Conservation (phyloP, 2,329 filamentous ascomycete species). For the Harringtonia lauricola region DNA sequence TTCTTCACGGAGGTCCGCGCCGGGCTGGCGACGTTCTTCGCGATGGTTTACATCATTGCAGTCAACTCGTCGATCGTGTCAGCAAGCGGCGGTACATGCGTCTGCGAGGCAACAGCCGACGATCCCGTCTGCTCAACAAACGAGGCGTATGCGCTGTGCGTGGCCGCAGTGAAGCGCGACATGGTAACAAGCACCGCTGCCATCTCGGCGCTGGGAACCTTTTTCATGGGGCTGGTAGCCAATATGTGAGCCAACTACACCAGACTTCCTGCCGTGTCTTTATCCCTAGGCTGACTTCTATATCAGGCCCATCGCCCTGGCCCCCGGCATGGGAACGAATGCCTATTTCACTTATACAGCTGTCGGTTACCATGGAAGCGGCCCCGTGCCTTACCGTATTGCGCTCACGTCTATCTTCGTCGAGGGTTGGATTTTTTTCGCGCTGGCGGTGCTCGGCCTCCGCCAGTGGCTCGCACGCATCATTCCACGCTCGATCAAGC, state of each 20-base stretch:
- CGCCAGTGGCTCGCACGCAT: constrained; percentile 60
- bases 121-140: constrained; percentile 16
- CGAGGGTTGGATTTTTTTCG: constrained; percentile 52
- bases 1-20: constrained; percentile 72
- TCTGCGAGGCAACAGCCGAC: constrained; percentile 37
- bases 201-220: constrained; percentile 61
- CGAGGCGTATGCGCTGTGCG: constrained; percentile 13
- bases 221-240: constrained; percentile 71
- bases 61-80: constrained; percentile 62
- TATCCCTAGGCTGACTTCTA: constrained; percentile 1
- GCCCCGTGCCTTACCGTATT: constrained; percentile 43
- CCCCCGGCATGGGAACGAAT: constrained; percentile 56
- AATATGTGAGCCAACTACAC: constrained; percentile 68
- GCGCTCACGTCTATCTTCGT: constrained; percentile 54
- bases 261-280: constrained; percentile 23
- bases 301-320: constrained; percentile 17
- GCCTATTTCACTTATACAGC: constrained; percentile 59
- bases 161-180: constrained; percentile 42
- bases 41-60: constrained; percentile 78
- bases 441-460: constrained; percentile 54
- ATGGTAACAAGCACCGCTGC: constrained; percentile 74
- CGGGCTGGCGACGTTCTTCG: constrained; percentile 67
- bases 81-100: constrained; percentile 66
- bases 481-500: constrained; percentile 53
- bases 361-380: constrained; percentile 49